Evolutionary conservation across 2,329 filamentous ascomycete genomes (phyloP), one percentile per base, ranked within the genome.

Genomic region (Chaetomiaceae sp.): DNA sequence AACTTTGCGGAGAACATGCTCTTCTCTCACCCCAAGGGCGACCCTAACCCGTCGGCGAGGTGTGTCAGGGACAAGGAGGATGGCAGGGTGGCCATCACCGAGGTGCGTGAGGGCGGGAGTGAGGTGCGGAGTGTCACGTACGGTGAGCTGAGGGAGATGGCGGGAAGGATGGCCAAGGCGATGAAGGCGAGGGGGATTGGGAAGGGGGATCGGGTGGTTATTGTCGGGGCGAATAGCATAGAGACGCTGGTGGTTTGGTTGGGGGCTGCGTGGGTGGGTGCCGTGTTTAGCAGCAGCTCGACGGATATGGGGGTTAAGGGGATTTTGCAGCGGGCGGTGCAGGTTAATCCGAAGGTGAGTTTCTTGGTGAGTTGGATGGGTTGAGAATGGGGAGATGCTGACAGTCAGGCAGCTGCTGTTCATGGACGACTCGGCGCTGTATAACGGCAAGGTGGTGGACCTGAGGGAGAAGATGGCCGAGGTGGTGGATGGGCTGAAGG

Each of bases 241-340:
- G 85, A 91, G 66, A 91, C 89, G 0, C 71, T 91, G 52, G 73
- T 84, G 2, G 80, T 90, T 1, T 87, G 88, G 64, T 72, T 89
- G 54, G 89, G 87, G 0, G 78, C 83, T 0, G 80, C 80, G 1
- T 84, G 85, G 68, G 64, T 94, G 1, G 90, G 90, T 0, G 89
- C 77, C 0, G 67, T 95, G 1, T 94, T 94, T 66, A 88, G 83
- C 60, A 87, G 82, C 44, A 85, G 81, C 49, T 88, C 84, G 7
- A 92, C 89, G 0, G 89, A 95, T 68, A 94, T 94, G 85, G 89
- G 89, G 0, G 83, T 85, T 14, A 84, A 85, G 58, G 89, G 89
- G 0, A 80, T 95, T 17, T 63, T 95, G 61, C 88, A 94, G 68
- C 75, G 89, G 31, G 75, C 88, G 23, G 71, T 84, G 45, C 89